Evolutionary conservation across 192 early-diverging fungal genomes (phyloP).

Genomic region (Coemansia sp.): DNA sequence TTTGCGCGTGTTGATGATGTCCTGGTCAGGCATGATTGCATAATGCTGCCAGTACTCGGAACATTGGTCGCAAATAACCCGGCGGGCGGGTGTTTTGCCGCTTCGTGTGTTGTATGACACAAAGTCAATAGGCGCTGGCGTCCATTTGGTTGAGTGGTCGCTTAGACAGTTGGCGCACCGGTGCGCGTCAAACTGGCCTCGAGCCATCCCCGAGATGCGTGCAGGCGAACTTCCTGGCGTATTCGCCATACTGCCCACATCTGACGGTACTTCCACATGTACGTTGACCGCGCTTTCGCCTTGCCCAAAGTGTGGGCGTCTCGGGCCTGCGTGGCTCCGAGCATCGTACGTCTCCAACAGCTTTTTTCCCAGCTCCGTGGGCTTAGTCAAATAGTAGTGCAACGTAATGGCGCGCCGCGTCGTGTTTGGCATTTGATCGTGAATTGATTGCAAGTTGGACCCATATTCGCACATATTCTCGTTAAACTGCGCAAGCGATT

Average conservation of each 20-base stretch:
- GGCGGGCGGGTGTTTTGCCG: slow-evolving; percentile 18
- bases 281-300: slow-evolving; percentile 36
- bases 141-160: slow-evolving; percentile 29
- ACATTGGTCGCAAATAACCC: slow-evolving; percentile 44
- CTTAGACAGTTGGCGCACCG: slow-evolving; percentile 45
- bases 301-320: slow-evolving; percentile 39
- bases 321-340: slow-evolving; percentile 46
- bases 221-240: slow-evolving; percentile 35
- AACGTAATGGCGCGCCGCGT: slow-evolving; percentile 56
- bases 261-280: slow-evolving; percentile 36
- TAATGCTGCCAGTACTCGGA: slow-evolving; percentile 45
- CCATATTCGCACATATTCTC: slow-evolving; percentile 61
- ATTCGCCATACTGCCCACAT: slow-evolving; percentile 31
- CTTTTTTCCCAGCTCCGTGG: slow-evolving; percentile 59
- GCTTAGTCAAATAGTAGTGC: slow-evolving; percentile 62
- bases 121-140: slow-evolving; percentile 28
- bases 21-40: slow-evolving; percentile 42
- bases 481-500: slow-evolving; percentile 59
- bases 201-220: background rate
- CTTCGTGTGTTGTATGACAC: slow-evolving; percentile 36
- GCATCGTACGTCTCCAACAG: slow-evolving; percentile 61
- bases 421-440: slow-evolving; percentile 52
- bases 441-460: slow-evolving; percentile 61
- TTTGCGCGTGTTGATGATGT: slow-evolving; percentile 28
- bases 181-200: background rate